Base-by-base conservation (phyloP, 2,329 filamentous ascomycete species). In the Fusarium verticillioides region DNA sequence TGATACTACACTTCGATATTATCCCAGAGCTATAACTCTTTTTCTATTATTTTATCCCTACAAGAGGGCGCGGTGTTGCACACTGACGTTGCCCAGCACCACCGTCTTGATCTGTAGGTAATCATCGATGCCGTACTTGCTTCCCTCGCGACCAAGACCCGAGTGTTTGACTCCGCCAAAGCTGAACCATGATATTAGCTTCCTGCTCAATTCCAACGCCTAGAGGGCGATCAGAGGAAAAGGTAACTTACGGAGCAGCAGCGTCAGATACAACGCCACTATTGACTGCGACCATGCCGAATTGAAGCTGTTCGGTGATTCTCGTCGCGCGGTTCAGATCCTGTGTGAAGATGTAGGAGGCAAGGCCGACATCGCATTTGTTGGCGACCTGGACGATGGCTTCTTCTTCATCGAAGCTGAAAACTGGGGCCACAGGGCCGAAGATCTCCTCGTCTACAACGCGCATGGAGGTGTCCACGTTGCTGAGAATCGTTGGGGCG, bases 211-310 rank as follows among this genome's bases (percentile, higher is more conserved):
- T 18, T 18, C 15, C 42, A 43, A 15, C 42, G n/a, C 9, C 77
- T 78, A 47, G 12, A 3, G 21, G n/a, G 16, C 18, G 18, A 12
- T 75, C 57, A 73, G 67, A 21, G n/a, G 7, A 40, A 19, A 32
- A 15, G 19, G n/a, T 19, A 37, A 75, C 76, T 75, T 64, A 79
- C 77, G 78, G 78, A 13, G 75, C 72, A 23, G 73, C 60, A 21
- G 73, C 63, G 44, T 78, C 75, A 13, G 78, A 73, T n/a, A 79
- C 72, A 15, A 83, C 71, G 84, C 88, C 87, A 67, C 87, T 89
- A 75, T 91, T 91, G 81, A 91, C 82, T 21, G 90, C 91, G 76
- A 93, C 90, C 91, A 92, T 93, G 9, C 90, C 91, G 6, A 91
- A 91, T 78, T 93, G 90, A 34, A 93, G 79, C 71, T 89, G 90